phyloP scores from a whole-genome alignment of 2,329 filamentous ascomycete species.

The Phialophora macrospora region DNA sequence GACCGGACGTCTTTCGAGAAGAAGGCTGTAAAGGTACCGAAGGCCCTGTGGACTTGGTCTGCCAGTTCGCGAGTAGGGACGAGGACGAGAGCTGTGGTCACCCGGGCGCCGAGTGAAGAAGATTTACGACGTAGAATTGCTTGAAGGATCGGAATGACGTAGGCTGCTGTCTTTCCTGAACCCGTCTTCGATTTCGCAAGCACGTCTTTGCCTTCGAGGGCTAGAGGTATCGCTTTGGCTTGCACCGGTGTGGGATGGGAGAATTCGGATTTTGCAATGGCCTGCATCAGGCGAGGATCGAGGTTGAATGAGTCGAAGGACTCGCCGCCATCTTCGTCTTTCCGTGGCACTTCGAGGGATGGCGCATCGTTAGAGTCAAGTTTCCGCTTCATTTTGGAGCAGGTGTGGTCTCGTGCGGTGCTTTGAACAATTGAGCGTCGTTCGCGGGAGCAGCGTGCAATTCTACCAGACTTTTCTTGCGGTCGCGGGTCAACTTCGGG shows the following conservation, averaged over 20 bases:
- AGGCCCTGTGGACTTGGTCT: constrained; percentile 81
- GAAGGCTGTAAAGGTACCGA: constrained; percentile 77
- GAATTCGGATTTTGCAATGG: constrained; percentile 82
- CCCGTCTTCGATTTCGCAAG: constrained; percentile 92
- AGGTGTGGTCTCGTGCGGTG: background rate
- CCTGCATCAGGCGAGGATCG: constrained; percentile 83
- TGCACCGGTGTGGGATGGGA: constrained; percentile 87
- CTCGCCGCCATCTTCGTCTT: constrained; percentile 39
- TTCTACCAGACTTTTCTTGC: constrained; percentile 14
- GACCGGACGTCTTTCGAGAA: constrained; percentile 82
- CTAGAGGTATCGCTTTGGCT: constrained; percentile 82
- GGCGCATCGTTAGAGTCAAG: constrained; percentile 55
- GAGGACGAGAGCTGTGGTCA: constrained; percentile 68
- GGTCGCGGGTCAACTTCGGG: constrained; percentile 13
- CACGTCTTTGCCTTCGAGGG: constrained; percentile 85
- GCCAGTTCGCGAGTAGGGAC: constrained; percentile 95
- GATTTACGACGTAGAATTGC: constrained; percentile 78
- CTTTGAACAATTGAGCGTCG: background rate
- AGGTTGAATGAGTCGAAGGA: constrained; percentile 79
- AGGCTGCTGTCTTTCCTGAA: constrained; percentile 96
- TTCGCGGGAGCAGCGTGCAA: background rate
- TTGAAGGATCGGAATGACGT: constrained; percentile 86
- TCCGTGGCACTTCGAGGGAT: constrained; percentile 42
- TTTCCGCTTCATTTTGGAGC: constrained; percentile 55
- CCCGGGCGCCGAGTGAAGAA: constrained; percentile 47